Evolutionary conservation across 2,329 filamentous ascomycete species (phyloP).

Genomic region (Exophiala calicioides): DNA sequence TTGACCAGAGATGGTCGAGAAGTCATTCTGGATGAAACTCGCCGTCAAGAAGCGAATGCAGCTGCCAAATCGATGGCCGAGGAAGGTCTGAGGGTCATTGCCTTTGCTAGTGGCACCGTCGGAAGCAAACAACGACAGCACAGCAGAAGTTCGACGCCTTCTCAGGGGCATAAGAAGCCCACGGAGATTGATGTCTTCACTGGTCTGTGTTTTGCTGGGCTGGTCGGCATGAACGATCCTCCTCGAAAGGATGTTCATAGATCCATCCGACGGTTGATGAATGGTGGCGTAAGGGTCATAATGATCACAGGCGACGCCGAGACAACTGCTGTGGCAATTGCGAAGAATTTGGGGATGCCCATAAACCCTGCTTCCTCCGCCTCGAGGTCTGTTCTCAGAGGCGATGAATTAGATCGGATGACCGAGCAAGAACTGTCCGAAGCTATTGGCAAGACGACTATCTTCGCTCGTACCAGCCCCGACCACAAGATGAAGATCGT

Average conservation of each 20-base stretch:
- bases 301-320: conserved; percentile 99
- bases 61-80: conserved; percentile 85
- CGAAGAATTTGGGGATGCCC: conserved; percentile 90
- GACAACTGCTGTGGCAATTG: conserved; percentile 90
- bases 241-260: conserved; percentile 86
- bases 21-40: conserved; percentile 75
- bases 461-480: conserved; percentile 93
- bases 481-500: conserved; percentile 99
- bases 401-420: conserved; percentile 93
- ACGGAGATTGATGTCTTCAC: conserved; percentile 71
- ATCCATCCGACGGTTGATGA: conserved; percentile 85
- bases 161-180: conserved; percentile 33
- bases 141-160: conserved; percentile 55
- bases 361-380: conserved; percentile 58
- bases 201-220: conserved; percentile 82
- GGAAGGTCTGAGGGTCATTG: conserved; percentile 85
- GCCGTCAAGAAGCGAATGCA: conserved; percentile 71
- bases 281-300: conserved; percentile 92
- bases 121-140: conserved; percentile 46
- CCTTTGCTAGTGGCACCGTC: conserved; percentile 83
- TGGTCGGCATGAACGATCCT: conserved; percentile 97
- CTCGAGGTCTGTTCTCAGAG: conserved; percentile 69
- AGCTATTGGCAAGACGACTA: conserved; percentile 83
- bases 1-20: conserved; percentile 83
- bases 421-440: conserved; percentile 78